Evolutionary conservation across 345 rosid species (phyloP), one percentile per base, ranked within the genome.

Genomic region (Salix koriyanagi): DNA sequence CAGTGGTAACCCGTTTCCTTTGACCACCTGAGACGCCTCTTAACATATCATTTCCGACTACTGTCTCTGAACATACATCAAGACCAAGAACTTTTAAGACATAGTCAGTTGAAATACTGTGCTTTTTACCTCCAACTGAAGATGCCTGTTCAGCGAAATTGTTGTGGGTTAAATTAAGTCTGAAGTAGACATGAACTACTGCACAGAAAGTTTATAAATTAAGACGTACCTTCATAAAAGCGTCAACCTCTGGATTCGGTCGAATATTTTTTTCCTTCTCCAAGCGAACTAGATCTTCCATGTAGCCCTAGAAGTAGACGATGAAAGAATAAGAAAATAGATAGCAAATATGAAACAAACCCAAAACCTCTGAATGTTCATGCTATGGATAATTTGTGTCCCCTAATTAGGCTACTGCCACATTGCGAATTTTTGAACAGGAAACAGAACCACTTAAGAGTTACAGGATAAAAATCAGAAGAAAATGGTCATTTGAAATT

Each of bases 11-110:
- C 81, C 98, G 87, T 84, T 92, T 94, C 65, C 91, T 90, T 67
- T 92, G 98, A 68, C 98, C 98, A 66, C 98, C 98, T 5, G 98
- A 94, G 77, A 94, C 94, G 37, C 98, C 98, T 87, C 98, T 88
- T 75, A 91, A 79, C 98, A 94, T 94, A 67, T 94, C 98, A 81
- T 82, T 92, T 65, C 98, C 98, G 42, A 92, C 97, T 25, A 88
- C 71, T 25, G 98, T 94, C 67, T 94, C 97, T 32, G 98, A 84
- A 77, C 98, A 92, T 70, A 90, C 72, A 74, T 94, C 97, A 75
- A 94, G 95, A 74, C 98, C 98, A 79, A 94, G 98, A 77, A 94
- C 89, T 86, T 85, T 90, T 60, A 94, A 82, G 78, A 91, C 87
- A 71, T 94, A 94, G 77, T 94, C 97, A 10, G 98, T 91, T 4